Base-by-base conservation (phyloP, 176 grass and related monocot species). In the Eremochloa ophiuroides region DNA sequence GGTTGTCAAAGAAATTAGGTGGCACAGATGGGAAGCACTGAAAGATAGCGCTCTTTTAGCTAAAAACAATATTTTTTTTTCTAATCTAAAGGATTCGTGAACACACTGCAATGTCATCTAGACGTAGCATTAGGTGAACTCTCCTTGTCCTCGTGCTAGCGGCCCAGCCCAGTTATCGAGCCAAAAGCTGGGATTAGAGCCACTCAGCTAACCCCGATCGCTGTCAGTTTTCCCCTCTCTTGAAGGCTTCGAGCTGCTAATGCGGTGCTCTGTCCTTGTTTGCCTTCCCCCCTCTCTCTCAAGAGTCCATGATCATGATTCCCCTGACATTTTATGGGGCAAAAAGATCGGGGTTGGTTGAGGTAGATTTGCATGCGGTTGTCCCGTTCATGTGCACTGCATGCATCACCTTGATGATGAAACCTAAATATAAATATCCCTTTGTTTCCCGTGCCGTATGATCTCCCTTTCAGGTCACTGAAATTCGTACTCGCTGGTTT, bases 181-280 rank as follows among this genome's bases (percentile, higher is more conserved):
- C 35, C 43, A 72, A 82, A 83, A 85, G 72, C 31, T 56, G 1
- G 73, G 87, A 82, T 82, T 89, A 85, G 72, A 47, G 83, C 87
- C 81, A 85, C 78, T 44, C 78, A 85, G 87, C 87, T 85, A 89
- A 89, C 83, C 25, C 65, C 62, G 65, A 60, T 89, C 87, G 63
- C 81, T 89, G 65, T 85, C 87, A 30, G 66, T 63, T 20, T 77
- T 82, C 48, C 40, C 46, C 73, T 8, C 39, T 77, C 58, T 78
- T 62, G 40, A 85, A 89, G 87, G n/a, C 77, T 89, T 61, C 83
- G 41, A 82, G 44, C 74, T 85, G 78, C 73, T 78, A 77, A 58
- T 51, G 34, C 48, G 81, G 43, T 89, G 43, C 28, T 37, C 27
- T 77, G 83, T 89, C 83, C 17, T 66, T 85, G 56, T 68, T 74